Percentiles rank a stretch among this genome's conserved stretches.
phyloP scores from a whole-genome alignment of 139 green algal species.

The Coccomyxa sp. region DNA sequence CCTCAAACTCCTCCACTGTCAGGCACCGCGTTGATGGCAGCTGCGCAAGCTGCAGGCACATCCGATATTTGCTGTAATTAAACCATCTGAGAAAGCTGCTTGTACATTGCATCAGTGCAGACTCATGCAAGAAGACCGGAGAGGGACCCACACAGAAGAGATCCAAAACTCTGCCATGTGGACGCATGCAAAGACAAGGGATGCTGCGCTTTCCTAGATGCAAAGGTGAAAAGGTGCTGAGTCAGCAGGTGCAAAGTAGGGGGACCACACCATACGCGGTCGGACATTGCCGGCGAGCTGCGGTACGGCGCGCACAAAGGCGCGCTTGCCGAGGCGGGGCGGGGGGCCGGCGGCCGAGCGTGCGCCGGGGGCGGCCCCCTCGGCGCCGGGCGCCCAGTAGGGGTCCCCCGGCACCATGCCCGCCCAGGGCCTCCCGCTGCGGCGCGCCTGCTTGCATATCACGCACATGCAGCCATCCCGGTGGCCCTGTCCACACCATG shows the following conservation, averaged over 20 bases:
- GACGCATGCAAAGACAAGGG: too few species aligned
- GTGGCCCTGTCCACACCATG: conserved; percentile 33
- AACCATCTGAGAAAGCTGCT: too few species aligned
- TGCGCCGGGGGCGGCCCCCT: conserved; percentile 6
- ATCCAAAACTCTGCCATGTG: too few species aligned
- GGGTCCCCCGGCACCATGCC: conserved; percentile 14
- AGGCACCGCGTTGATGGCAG: conserved; percentile 36
- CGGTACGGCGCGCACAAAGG: conserved; percentile 60
- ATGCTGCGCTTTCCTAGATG: too few species aligned
- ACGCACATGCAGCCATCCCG: conserved; percentile 67
- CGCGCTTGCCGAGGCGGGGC: conserved; percentile 61
- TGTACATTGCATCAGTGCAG: too few species aligned
- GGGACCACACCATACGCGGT: too few species aligned
- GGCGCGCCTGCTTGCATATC: conserved; percentile 75
- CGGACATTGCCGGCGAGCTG: conserved; percentile 40
- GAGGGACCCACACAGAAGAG: too few species aligned
- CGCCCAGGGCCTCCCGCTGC: conserved; percentile 26
- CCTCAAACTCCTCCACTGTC: conserved; percentile 38
- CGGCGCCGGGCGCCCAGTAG: neutral
- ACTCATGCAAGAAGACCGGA: too few species aligned
- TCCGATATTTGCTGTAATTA: too few species aligned
- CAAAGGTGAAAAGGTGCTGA: too few species aligned
- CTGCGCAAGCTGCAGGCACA: conserved; percentile 18
- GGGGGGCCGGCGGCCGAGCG: conserved; percentile 1
- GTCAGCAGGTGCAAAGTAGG: too few species aligned